A percentile compares a stretch with the other conserved stretches of the same genome.
Conservation (phyloP, 768 basidiomycete species). For the Lepiota brunneoincarnata region DNA sequence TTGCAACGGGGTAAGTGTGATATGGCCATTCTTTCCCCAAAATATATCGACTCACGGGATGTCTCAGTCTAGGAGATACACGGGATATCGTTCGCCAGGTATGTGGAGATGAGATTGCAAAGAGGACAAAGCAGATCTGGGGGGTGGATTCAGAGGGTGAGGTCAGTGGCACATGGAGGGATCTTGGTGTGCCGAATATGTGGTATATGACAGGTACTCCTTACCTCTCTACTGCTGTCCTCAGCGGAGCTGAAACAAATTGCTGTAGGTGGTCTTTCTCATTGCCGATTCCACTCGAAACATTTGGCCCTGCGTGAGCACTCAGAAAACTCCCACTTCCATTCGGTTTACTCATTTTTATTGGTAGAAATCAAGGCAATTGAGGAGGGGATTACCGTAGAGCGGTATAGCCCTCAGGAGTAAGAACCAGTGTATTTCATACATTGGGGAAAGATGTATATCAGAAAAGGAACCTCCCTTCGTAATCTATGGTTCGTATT, state of each 20-base stretch:
- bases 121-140: slow-evolving; percentile 51
- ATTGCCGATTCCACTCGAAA: slow-evolving; percentile 65
- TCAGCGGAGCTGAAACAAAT: no score
- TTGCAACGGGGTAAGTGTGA: slow-evolving; percentile 51
- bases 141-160: slow-evolving; percentile 67
- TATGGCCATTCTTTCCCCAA: no score
- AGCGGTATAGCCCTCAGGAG: slow-evolving; percentile 11
- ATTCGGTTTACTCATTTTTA: background rate
- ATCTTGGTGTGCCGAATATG: slow-evolving; percentile 47
- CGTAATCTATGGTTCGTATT: no score
- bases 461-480: no score
- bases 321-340: background rate
- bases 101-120: slow-evolving; percentile 41
- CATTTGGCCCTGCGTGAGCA: slow-evolving; percentile 64
- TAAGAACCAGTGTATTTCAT: no score
- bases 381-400: slow-evolving; percentile 35
- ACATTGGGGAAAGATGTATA: no score
- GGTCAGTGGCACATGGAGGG: slow-evolving; percentile 44
- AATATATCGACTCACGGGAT: background rate
- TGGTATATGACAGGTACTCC: slow-evolving; percentile 64
- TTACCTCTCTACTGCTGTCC: no score
- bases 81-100: slow-evolving; percentile 34
- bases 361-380: slow-evolving; percentile 66
- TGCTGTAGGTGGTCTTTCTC: slow-evolving; percentile 50
- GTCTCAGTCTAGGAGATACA: slow-evolving; percentile 42